Conservation (phyloP, 106 monocot species). For the Dendrobium officinale region DNA sequence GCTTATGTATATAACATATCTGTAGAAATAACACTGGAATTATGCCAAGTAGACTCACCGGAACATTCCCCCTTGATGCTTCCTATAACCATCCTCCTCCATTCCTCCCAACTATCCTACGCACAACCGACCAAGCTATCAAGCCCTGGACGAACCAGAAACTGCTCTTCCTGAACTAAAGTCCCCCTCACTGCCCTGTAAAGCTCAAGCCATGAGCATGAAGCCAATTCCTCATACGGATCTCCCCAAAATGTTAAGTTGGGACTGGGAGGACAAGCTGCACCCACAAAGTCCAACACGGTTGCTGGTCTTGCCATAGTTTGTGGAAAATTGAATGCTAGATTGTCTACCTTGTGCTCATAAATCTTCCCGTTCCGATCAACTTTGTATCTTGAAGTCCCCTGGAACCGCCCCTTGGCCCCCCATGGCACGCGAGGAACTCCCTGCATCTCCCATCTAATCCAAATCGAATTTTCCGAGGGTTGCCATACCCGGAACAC, state of each 20-base stretch:
- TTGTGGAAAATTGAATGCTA: conserved; percentile 67
- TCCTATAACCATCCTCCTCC: not conserved
- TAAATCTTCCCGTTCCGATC: conserved; percentile 92
- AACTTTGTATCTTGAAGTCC: conserved; percentile 81
- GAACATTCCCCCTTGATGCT: not conserved
- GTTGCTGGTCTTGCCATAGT: conserved; percentile 14
- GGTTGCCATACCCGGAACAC: conserved; percentile 81
- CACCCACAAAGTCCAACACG: conserved; percentile 54
- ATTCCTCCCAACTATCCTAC: conserved; percentile 13
- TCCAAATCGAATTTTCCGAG: conserved; percentile 62
- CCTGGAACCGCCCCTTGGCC: conserved; percentile 61
- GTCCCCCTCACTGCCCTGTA: conserved; percentile 63
- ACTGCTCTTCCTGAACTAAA: conserved; percentile 25
- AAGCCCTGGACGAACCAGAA: conserved; percentile 4
- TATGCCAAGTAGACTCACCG: conserved; percentile 2
- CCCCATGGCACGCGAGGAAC: conserved; percentile 92
- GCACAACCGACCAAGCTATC: conserved; percentile 39
- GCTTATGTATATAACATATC: not conserved
- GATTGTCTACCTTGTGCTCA: conserved; percentile 85
- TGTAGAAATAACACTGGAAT: not conserved
- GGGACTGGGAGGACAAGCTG: conserved; percentile 41
- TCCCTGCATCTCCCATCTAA: conserved; percentile 71
- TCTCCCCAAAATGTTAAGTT: conserved; percentile 42
- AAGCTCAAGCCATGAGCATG: conserved; percentile 62
- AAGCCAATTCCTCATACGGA: conserved; percentile 7